Evolutionary conservation across 495 filamentous ascomycete genomes (phyloP).

Genomic region (Penicillium pancosmium): DNA sequence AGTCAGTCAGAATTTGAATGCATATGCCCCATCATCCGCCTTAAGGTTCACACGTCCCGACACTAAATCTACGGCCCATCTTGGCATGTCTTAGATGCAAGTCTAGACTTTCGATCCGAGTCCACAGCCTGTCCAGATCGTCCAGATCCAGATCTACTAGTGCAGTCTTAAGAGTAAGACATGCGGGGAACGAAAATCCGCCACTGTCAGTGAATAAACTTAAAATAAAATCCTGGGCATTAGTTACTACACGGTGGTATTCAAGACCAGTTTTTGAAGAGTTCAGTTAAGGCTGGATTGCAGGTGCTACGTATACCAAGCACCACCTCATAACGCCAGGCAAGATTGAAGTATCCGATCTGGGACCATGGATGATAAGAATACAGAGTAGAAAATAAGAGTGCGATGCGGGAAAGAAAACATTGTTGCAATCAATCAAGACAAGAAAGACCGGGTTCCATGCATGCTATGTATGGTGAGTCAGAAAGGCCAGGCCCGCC

Average conservation of each 20-base stretch:
- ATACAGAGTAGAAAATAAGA: conserved; percentile 17
- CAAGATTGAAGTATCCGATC: conserved; percentile 6
- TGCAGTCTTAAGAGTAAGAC: not conserved
- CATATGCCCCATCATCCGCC: too few species aligned
- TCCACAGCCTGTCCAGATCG: not conserved
- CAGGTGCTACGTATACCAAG: conserved; percentile 17
- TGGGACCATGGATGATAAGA: conserved; percentile 8
- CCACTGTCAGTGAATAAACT: too few species aligned
- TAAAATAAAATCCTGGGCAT: too few species aligned
- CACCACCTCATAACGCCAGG: conserved; percentile 7
- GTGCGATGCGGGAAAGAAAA: not conserved
- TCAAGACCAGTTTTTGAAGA: too few species aligned
- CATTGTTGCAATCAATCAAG: not conserved
- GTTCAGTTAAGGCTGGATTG: conserved; percentile 11
- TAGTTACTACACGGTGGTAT: too few species aligned
- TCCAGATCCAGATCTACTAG: not conserved
- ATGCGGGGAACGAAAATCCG: not conserved
- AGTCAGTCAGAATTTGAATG: too few species aligned
- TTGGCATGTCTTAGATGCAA: not conserved
- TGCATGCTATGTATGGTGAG: not conserved
- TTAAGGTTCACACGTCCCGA: too few species aligned
- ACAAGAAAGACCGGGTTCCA: too few species aligned
- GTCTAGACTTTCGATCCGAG: not conserved
- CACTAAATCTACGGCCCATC: not conserved
- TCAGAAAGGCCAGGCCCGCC: conserved; percentile 1